Percentiles rank a stretch among this genome's conserved stretches.
These are phyloP conservation scores for Exsudoporus frostii DNA, from an alignment of 768 basidiomycete genomes.

Conservation along the genomic window DNA sequence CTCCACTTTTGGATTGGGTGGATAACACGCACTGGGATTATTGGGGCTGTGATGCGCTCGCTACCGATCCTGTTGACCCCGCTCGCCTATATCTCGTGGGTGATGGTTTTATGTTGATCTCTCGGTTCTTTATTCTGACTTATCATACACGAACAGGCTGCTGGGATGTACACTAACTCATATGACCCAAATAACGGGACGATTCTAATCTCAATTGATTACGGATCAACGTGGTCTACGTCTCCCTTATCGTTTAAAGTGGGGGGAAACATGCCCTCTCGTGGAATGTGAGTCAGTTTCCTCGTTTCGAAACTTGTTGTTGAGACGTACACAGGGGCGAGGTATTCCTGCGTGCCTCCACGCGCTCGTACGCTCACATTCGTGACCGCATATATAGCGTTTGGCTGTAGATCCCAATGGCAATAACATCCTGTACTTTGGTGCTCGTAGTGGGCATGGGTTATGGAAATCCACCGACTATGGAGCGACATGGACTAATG, in stretches of 20 bases:
- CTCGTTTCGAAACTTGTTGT: not conserved
- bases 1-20: constrained; percentile 56
- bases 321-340: constrained; percentile 6
- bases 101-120: not conserved
- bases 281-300: constrained; percentile 48
- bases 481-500: too few relatives aligned
- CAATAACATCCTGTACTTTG: constrained; percentile 61
- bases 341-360: not conserved
- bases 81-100: constrained; percentile 47
- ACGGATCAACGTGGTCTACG: constrained; percentile 52
- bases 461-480: too few relatives aligned
- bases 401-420: constrained; percentile 61
- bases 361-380: not conserved
- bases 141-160: not conserved
- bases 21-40: constrained; percentile 51
- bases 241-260: constrained; percentile 61
- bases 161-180: constrained; percentile 12
- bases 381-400: constrained; percentile 35
- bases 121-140: not conserved
- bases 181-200: constrained; percentile 29
- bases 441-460: constrained; percentile 32
- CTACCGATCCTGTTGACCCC: constrained; percentile 58
- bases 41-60: constrained; percentile 60
- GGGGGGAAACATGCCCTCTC: constrained; percentile 43
- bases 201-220: constrained; percentile 58